Evolutionary conservation across 2,329 filamentous ascomycete genomes (phyloP), one percentile per base, ranked within the genome.

Genomic region (Escovopsis weberi): DNA sequence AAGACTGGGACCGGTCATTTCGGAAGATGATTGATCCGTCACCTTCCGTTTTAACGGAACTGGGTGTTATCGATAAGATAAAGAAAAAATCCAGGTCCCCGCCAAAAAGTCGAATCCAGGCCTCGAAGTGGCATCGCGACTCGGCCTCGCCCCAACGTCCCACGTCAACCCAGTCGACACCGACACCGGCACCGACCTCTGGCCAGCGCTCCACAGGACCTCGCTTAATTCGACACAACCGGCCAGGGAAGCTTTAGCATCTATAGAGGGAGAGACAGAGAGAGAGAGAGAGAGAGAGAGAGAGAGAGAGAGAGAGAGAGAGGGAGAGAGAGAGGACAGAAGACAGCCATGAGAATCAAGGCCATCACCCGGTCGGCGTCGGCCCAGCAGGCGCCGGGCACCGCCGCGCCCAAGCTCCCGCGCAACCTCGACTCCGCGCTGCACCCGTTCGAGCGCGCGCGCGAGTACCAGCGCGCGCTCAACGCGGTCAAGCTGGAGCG

Each of bases 401-500:
- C 78, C 43, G 73, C 74, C 59, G 74, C 79, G 42, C 63, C 75
- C 41, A 80, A 78, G 55, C 67, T 75, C 53, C 76, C 79, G 46
- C 74, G 79, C 50, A 85, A 84, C 56, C 71, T 93, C 55, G 85
- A 94, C 64, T 83, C 88, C 26, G 80, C 84, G 36, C 74, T 89
- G 46, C 87, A 94, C 64, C 88, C 85, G 2, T 94, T 95, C 63
- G 87, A 94, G 64, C 74, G 86, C 55, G 88, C 88, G 38, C 72
- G 87, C 61, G 88, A 94, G 66, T 71, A 70, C 51, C 60, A 67
- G 41, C 60, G 70, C 43, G 70, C 71, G 7, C 61, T 75, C 49
- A 74, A 86, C 75, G 88, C 88, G 26, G 86, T 87, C 45, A 95
- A 95, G 62, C 67, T 95, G 47, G 86, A 94, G 65, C 82, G 88